Evolutionary conservation across 192 early-diverging fungal species (phyloP).

Genomic region (Jimgerdemannia lactiflua): DNA sequence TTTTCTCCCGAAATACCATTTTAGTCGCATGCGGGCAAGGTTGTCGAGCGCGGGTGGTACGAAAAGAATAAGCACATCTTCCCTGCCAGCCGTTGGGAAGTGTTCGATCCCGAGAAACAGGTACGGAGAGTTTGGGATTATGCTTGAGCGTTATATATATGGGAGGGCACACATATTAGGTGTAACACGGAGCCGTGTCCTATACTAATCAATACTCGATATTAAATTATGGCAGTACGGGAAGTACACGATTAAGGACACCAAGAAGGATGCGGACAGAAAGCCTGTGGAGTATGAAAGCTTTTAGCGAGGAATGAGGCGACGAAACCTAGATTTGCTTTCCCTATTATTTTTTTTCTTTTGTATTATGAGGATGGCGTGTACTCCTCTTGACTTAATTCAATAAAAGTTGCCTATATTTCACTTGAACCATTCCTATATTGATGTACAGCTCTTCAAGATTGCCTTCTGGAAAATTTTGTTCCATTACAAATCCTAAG

Average conservation of each 20-base stretch:
- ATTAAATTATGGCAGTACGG: conserved; percentile 35
- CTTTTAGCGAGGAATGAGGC: no score
- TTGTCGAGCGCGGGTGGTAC: conserved; percentile 88
- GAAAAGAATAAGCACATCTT: conserved; percentile 96
- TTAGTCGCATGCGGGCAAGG: conserved; percentile 91
- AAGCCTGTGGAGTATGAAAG: no score
- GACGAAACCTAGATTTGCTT: no score
- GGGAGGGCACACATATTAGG: no score
- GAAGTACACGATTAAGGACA: conserved; percentile 62
- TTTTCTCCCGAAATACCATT: background rate
- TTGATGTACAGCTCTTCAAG: no score
- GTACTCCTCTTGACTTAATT: no score
- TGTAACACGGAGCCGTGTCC: conserved; percentile 2
- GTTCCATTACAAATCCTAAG: no score
- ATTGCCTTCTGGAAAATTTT: no score
- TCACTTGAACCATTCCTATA: no score
- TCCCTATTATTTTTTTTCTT: no score
- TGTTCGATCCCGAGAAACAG: conserved; percentile 81
- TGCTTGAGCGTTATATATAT: background rate
- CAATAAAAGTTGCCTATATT: no score
- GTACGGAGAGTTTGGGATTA: conserved; percentile 19
- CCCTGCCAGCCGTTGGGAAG: conserved; percentile 90
- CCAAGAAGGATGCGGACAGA: conserved; percentile 30
- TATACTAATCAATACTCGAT: background rate
- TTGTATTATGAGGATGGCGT: no score